Percentiles rank a stretch among this genome's conserved stretches.
Conservation (phyloP, 2,329 filamentous ascomycete genomes). For the Blastomyces emzantsi region DNA sequence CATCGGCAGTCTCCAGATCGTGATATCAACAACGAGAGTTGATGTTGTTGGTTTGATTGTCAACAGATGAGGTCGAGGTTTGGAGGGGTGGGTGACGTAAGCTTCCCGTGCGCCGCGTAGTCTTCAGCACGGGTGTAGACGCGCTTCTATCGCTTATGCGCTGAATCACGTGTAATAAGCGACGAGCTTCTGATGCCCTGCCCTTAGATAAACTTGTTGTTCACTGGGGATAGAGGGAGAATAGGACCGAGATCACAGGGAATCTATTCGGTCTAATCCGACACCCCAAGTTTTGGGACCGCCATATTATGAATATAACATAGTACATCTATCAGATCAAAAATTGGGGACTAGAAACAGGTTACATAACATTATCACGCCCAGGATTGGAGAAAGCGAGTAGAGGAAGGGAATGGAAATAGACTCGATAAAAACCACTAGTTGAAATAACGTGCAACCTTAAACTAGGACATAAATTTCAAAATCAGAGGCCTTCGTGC, state of each 20-base stretch:
- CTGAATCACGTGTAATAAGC: too few species aligned
- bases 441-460: background rate
- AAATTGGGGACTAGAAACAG: background rate
- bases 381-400: background rate
- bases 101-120: background rate
- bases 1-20: background rate
- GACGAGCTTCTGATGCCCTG: too few species aligned
- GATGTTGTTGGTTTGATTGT: background rate
- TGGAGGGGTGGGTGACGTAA: background rate
- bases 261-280: background rate
- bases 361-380: background rate
- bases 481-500: background rate
- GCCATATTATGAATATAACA: background rate
- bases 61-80: background rate
- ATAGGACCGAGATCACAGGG: background rate
- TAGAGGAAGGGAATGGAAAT: background rate
- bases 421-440: background rate
- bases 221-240: background rate
- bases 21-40: conserved; percentile 1
- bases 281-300: background rate
- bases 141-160: background rate
- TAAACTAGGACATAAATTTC: background rate
- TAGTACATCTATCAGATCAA: background rate
- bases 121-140: background rate
- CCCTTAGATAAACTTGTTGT: too few species aligned